These are phyloP conservation scores for Chenopodium album DNA, from an alignment of 148 eudicot genomes.

Conservation along the genomic window DNA sequence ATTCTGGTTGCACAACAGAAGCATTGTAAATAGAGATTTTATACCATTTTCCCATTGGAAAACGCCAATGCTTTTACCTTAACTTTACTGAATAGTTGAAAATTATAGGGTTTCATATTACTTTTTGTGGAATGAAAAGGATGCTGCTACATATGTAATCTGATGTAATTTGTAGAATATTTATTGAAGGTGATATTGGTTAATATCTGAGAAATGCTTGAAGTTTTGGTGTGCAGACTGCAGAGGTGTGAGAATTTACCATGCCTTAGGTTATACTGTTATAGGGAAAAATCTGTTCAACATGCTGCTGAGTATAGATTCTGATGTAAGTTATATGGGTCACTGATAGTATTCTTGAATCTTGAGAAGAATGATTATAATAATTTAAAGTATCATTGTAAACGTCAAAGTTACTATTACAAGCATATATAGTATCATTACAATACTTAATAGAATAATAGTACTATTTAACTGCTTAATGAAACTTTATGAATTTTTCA, in stretches of 20 bases:
- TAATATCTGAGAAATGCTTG: background rate
- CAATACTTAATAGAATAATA: too few species aligned
- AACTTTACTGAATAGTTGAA: slow-evolving; percentile 7
- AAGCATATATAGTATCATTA: too few species aligned
- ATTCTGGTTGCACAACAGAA: slow-evolving; percentile 85
- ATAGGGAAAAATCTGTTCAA: background rate
- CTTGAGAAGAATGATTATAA: too few species aligned
- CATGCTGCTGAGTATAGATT: background rate
- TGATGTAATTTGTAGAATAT: slow-evolving; percentile 2
- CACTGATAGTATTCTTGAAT: too few species aligned
- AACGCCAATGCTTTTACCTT: slow-evolving; percentile 87
- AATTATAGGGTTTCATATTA: background rate
- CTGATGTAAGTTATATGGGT: background rate
- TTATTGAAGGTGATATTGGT: background rate
- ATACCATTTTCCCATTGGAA: slow-evolving; percentile 71
- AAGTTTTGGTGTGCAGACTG: background rate
- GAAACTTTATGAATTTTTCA: too few species aligned
- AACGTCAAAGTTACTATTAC: too few species aligned
- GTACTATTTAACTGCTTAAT: too few species aligned
- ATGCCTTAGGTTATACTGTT: background rate
- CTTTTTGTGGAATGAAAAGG: background rate
- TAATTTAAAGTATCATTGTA: too few species aligned
- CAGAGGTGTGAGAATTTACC: background rate
- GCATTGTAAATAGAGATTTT: slow-evolving; percentile 69
- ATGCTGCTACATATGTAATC: background rate